These are phyloP conservation scores for Secale cereale DNA, from an alignment of 176 grass and related monocot genomes.

Conservation along the genomic window DNA sequence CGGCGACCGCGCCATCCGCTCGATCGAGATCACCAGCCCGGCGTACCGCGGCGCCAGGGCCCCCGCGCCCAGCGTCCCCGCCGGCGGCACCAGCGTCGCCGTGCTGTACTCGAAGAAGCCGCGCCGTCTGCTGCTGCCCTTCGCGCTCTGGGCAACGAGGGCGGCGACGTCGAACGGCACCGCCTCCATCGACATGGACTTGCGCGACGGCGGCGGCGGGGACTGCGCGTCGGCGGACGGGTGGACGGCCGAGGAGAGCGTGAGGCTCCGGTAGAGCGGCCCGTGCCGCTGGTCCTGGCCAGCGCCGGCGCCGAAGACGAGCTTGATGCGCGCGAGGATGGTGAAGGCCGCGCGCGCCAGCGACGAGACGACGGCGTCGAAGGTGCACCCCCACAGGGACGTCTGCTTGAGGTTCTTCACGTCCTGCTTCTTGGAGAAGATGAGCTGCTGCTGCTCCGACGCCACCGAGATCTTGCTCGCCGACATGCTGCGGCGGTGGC, in stretches of 20 bases:
- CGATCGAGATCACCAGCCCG: conserved; percentile 57
- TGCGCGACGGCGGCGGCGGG: conserved; percentile 10
- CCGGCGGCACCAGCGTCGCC: conserved; percentile 41
- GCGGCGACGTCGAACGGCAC: neutral
- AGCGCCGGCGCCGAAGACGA: conserved; percentile 53
- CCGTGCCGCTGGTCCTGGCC: conserved; percentile 20
- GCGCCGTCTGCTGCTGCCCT: neutral
- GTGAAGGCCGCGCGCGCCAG: conserved; percentile 54
- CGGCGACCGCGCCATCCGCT: conserved; percentile 62
- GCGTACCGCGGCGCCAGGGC: conserved; percentile 67
- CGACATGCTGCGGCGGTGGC: conserved; percentile 28
- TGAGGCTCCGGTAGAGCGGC: conserved; percentile 54
- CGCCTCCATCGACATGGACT: conserved; percentile 42
- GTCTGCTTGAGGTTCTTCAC: conserved; percentile 78
- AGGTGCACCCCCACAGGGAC: conserved; percentile 66
- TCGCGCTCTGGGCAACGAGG: neutral
- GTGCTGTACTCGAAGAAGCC: conserved; percentile 47
- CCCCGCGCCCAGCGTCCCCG: conserved; percentile 55
- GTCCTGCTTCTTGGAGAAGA: conserved; percentile 79
- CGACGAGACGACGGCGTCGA: conserved; percentile 56
- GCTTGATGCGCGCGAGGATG: conserved; percentile 66
- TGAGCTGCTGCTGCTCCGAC: conserved; percentile 68
- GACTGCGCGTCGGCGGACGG: conserved; percentile 46
- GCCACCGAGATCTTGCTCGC: conserved; percentile 61
- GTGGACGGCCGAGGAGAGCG: conserved; percentile 51